Conservation (phyloP, 305 asterid species). For the Solanum aculeatissimum region DNA sequence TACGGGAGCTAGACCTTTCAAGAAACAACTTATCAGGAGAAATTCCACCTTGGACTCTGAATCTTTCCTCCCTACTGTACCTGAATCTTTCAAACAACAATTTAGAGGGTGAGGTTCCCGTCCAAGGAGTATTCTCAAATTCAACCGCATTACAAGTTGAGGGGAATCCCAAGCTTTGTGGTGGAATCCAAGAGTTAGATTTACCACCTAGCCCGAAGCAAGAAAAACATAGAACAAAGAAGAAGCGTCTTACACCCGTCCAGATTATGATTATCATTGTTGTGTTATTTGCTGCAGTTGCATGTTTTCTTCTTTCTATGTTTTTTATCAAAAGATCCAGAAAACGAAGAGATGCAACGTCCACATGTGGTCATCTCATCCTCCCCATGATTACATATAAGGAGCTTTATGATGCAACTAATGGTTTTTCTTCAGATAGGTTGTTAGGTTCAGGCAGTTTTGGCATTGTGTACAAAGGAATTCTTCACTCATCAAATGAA, state of each 20-base stretch:
- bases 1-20: not conserved
- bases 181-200: not conserved
- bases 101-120: not conserved
- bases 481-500: not conserved
- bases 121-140: not conserved
- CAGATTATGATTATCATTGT: not conserved
- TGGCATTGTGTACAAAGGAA: not conserved
- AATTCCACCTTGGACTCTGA: not conserved
- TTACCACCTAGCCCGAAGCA: not conserved
- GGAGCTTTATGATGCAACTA: not conserved
- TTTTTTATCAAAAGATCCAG: not conserved
- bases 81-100: not conserved
- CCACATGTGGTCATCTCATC: not conserved
- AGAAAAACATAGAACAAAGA: not conserved
- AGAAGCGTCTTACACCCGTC: not conserved
- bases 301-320: not conserved
- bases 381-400: not conserved
- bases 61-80: not conserved
- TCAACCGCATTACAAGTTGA: not conserved
- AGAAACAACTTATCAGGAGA: not conserved
- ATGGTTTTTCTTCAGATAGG: not conserved
- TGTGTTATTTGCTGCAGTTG: not conserved
- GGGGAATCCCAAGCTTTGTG: not conserved
- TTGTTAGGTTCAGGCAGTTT: not conserved
- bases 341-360: not conserved